A percentile compares a stretch with the other conserved stretches of the same genome.
phyloP scores from a whole-genome alignment of 495 filamentous ascomycete species.

The Penicillium arizonense region DNA sequence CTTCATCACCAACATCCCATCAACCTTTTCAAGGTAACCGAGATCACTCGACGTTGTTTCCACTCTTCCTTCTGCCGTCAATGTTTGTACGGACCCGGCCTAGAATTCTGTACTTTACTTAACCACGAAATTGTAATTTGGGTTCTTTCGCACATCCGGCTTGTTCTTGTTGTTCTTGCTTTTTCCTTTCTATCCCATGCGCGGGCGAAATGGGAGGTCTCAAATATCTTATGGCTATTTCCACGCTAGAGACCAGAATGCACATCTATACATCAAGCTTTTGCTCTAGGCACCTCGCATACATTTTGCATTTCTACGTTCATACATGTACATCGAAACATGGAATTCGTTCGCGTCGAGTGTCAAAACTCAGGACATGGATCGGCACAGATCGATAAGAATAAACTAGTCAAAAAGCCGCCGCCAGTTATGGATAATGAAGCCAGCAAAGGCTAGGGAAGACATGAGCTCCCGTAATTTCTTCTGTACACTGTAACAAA shows the following conservation, averaged over 20 bases:
- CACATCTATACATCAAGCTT: neutral
- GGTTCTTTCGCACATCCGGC: slow-evolving; percentile 1
- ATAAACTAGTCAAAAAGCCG: neutral
- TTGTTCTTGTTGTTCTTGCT: neutral
- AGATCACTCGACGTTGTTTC: slow-evolving; percentile 1
- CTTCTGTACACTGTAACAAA: slow-evolving; percentile 5
- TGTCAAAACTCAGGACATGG: too few relatives aligned
- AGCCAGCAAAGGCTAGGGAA: neutral
- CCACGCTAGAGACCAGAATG: too few relatives aligned
- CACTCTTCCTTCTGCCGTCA: neutral
- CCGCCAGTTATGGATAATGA: neutral
- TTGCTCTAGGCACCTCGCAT: neutral
- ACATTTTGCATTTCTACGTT: too few relatives aligned
- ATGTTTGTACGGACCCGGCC: neutral
- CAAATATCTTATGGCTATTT: too few relatives aligned
- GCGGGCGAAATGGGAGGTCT: neutral
- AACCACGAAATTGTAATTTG: slow-evolving; percentile 21
- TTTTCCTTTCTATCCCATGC: neutral
- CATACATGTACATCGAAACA: too few relatives aligned
- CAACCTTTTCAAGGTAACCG: neutral
- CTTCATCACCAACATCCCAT: neutral
- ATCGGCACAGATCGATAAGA: neutral
- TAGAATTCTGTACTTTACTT: slow-evolving; percentile 17
- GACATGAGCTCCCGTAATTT: neutral
- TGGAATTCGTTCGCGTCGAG: too few relatives aligned